Evolutionary conservation across 192 early-diverging fungal genomes (phyloP).

Genomic region (Radiomyces spectabilis): DNA sequence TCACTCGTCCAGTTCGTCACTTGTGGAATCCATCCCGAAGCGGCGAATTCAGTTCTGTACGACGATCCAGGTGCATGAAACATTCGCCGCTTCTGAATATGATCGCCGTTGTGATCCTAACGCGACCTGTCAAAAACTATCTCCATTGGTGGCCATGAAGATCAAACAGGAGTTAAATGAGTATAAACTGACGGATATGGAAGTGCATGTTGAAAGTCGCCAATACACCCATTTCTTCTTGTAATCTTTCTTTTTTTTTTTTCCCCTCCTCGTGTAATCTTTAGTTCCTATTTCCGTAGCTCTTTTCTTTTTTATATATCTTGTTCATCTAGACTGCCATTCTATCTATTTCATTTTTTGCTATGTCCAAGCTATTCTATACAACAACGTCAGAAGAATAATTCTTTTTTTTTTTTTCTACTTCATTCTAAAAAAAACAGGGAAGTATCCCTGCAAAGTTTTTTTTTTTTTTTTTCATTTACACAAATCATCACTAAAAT

Average conservation of each 20-base stretch:
- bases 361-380: background rate
- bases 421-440: background rate
- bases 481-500: no score
- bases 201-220: slow-evolving; percentile 72
- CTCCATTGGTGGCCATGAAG: slow-evolving; percentile 72
- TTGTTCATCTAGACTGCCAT: background rate
- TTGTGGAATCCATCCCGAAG: background rate
- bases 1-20: background rate
- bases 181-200: slow-evolving; percentile 89
- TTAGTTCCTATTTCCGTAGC: background rate
- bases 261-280: background rate
- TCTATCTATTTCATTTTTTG: background rate
- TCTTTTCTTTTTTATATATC: background rate
- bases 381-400: no score
- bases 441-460: no score
- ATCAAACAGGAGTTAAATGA: slow-evolving; percentile 94
- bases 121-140: slow-evolving; percentile 76
- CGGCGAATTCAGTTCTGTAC: slow-evolving; percentile 41
- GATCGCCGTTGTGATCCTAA: slow-evolving; percentile 81
- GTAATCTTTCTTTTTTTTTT: slow-evolving; percentile 11
- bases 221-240: slow-evolving; percentile 66
- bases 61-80: slow-evolving; percentile 54
- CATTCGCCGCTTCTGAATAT: slow-evolving; percentile 69
- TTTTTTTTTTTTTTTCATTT: no score
- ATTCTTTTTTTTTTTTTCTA: background rate